A percentile compares a stretch with the other conserved stretches of the same genome.
Conservation (phyloP, 2,329 filamentous ascomycete species). For the Alternaria consortialis region DNA sequence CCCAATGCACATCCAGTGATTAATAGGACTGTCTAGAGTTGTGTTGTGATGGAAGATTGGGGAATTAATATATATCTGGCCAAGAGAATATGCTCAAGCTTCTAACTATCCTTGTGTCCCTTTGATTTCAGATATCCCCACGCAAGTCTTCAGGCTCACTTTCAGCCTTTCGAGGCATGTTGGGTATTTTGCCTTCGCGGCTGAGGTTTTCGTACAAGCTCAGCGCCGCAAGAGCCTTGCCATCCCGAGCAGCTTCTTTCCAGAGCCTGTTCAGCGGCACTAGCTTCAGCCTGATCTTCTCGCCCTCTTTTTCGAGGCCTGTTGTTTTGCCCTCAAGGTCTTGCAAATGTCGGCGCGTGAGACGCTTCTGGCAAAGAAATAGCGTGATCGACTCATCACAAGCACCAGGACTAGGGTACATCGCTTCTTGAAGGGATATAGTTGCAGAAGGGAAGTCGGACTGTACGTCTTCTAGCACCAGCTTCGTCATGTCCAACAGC, state of each 20-base stretch:
- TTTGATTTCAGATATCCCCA: too few species aligned
- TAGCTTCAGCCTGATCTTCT: slow-evolving; percentile 67
- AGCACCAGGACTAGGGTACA: slow-evolving; percentile 51
- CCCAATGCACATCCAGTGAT: neutral
- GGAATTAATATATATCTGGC: neutral
- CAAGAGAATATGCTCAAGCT: neutral
- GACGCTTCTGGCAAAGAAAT: slow-evolving; percentile 64
- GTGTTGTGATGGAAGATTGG: neutral
- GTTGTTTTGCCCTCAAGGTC: slow-evolving; percentile 63
- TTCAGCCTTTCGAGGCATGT: slow-evolving; percentile 18
- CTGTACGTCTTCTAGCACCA: slow-evolving; percentile 51
- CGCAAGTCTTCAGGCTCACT: too few species aligned
- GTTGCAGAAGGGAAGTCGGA: neutral
- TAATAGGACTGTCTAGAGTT: neutral
- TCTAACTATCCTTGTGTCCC: too few species aligned
- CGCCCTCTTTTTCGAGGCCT: slow-evolving; percentile 63
- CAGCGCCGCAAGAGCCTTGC: slow-evolving; percentile 64
- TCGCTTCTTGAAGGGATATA: neutral
- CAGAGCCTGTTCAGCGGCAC: slow-evolving; percentile 62
- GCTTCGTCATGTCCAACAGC: slow-evolving; percentile 63
- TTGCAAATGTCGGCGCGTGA: slow-evolving; percentile 59
- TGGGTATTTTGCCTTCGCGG: slow-evolving; percentile 55
- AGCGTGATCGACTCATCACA: slow-evolving; percentile 68
- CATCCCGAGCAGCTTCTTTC: slow-evolving; percentile 64
- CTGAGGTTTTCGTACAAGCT: slow-evolving; percentile 64